Evolutionary conservation across 495 filamentous ascomycete species (phyloP).

Genomic region (Rhypophila decipiens): DNA sequence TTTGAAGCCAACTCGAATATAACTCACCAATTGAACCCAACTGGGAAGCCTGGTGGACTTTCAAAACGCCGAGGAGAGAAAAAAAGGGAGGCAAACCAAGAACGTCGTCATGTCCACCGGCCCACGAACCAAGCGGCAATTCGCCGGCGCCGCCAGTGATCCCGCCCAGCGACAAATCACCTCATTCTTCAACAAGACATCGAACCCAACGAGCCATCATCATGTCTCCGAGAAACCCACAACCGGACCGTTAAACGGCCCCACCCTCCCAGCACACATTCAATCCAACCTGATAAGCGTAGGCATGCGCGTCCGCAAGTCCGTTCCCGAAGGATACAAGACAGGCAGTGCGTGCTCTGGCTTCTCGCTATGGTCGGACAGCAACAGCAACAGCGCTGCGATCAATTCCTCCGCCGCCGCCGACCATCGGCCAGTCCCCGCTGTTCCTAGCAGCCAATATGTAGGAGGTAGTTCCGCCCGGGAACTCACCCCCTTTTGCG

Average conservation of each 20-base stretch:
- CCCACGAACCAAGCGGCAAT: conserved; percentile 43
- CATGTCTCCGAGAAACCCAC: neutral
- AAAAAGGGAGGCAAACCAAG: neutral
- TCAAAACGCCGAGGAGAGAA: too few species aligned
- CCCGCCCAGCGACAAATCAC: conserved; percentile 44
- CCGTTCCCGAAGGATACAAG: conserved; percentile 87
- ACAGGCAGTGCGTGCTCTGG: conserved; percentile 48
- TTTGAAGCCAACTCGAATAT: too few species aligned
- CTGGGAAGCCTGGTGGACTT: too few species aligned
- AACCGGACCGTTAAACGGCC: conserved; percentile 34
- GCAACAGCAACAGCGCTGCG: conserved; percentile 1
- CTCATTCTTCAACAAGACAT: conserved; percentile 34
- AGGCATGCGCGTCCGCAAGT: conserved; percentile 89
- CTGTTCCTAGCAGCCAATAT: neutral
- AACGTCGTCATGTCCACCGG: conserved; percentile 41
- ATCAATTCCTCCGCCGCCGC: conserved; percentile 1
- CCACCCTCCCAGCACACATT: conserved; percentile 53
- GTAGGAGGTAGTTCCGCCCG: conserved; percentile 8
- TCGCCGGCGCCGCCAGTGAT: conserved; percentile 45
- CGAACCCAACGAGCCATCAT: conserved; percentile 5
- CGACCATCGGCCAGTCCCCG: conserved; percentile 10
- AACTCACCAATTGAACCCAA: too few species aligned
- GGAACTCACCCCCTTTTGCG: conserved; percentile 72
- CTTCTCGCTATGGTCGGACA: conserved; percentile 40
- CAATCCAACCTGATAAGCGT: conserved; percentile 77